Base-by-base conservation (phyloP, 495 filamentous ascomycete species). In the Neurospora sp. region DNA sequence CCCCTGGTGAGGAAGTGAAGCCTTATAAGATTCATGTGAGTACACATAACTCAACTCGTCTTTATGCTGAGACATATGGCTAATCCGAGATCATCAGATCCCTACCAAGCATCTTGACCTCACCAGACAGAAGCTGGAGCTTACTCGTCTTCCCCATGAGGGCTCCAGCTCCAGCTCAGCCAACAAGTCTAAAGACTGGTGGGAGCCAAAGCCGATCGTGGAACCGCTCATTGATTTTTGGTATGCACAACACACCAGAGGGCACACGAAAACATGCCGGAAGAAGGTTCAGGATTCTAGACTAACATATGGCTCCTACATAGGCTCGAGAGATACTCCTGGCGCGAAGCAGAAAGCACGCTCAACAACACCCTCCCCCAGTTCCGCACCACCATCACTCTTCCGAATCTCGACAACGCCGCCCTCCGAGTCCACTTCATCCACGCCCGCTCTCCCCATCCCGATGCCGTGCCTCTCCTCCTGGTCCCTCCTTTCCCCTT, bases 401-500 rank as follows among this genome's bases (percentile, higher is more conserved):
- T 83, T 38, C 76, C 81, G 12, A 76, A 75, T 8, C 76, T 77
- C 12, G 74, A 78, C 27, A 66, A 35, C 53, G 68, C 81, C 39
- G 74, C 77, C n/a, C 71, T 85, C 1, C 77, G 85, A 20, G 77
- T 88, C 10, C 86, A 89, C 71, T 87, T 87, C 79, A 79, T 90
- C 73, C 89, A 92, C 79, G 82, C 87, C 74, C 83, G 81, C 22
- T 88, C 86, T 38, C 69, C 79, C 14, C 82, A 82, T 61, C 40
- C 79, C 11, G 79, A 84, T 70, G 88, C 88, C 9, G 80, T 90
- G 72, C 90, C 90, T 0, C 78, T 92, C 69, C 83, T 92, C 20
- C 84, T 92, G 69, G 78, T 90, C 48, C 90, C 91, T 70, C 86
- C 88, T 40, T 92, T 92, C 83, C 92, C 92, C 10, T 88, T 93